Evolutionary conservation across 2,329 filamentous ascomycete species (phyloP).

Genomic region (Drechmeria coniospora): DNA sequence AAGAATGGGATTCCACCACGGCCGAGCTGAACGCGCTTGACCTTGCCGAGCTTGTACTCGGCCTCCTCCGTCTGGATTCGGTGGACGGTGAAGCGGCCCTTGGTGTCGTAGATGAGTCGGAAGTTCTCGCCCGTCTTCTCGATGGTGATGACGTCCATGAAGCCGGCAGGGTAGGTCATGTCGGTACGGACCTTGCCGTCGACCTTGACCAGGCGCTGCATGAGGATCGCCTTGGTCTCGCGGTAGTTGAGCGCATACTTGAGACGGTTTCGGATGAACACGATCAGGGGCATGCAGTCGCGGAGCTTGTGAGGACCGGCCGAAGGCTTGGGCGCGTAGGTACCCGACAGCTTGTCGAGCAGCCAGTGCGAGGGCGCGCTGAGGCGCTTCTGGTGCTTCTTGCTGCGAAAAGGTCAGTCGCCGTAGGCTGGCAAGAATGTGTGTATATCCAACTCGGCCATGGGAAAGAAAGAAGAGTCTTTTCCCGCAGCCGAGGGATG

Average conservation of each 20-base stretch:
- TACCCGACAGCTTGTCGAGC: constrained; percentile 96
- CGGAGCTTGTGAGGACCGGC: constrained; percentile 97
- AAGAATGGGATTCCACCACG: constrained; percentile 99
- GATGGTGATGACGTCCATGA: constrained; percentile 99
- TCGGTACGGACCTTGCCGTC: constrained; percentile 99
- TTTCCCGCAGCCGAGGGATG: too few relatives aligned
- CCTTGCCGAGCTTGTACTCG: constrained; percentile 99
- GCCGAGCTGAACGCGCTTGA: constrained; percentile 98
- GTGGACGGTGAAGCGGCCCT: constrained; percentile 99
- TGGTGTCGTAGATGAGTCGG: constrained; percentile 99
- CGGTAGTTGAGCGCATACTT: constrained; percentile 99
- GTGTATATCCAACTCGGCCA: too few relatives aligned
- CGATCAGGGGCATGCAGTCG: constrained; percentile 96
- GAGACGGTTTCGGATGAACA: constrained; percentile 92
- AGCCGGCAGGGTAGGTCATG: constrained; percentile 89
- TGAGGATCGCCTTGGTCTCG: constrained; percentile 94
- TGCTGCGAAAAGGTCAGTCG: constrained; percentile 36
- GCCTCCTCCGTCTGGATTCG: constrained; percentile 97
- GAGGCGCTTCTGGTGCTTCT: constrained; percentile 99
- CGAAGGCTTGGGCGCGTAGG: constrained; percentile 56
- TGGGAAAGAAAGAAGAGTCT: too few relatives aligned
- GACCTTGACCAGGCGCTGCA: constrained; percentile 99
- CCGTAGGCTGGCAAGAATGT: neutral
- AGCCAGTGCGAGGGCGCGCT: constrained; percentile 99
- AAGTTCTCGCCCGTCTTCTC: constrained; percentile 99